Conservation (phyloP, 2,329 filamentous ascomycete genomes). For the Colletotrichum sp. region DNA sequence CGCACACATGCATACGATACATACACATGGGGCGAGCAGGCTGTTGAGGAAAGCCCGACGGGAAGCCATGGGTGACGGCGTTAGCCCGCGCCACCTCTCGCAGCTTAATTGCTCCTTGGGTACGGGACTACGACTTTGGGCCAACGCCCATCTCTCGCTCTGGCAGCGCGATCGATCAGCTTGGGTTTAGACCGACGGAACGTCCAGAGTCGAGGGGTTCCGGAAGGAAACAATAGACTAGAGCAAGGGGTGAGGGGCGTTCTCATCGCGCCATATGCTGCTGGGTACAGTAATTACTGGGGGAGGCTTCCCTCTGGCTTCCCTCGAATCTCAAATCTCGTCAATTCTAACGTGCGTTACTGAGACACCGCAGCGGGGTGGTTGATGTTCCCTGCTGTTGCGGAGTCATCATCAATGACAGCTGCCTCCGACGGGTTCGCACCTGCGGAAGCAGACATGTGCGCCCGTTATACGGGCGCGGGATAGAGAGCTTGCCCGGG, state of each 20-base stretch:
- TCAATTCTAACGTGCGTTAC: slow-evolving; percentile 1
- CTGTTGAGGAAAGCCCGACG: background rate
- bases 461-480: background rate
- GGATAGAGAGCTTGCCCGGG: background rate
- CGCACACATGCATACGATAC: background rate
- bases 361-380: slow-evolving; percentile 10
- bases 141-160: background rate
- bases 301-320: background rate
- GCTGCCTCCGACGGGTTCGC: background rate
- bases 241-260: background rate
- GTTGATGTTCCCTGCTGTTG: background rate
- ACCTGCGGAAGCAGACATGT: background rate
- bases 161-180: background rate
- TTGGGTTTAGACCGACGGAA: background rate
- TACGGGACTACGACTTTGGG: background rate
- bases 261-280: background rate
- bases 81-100: slow-evolving; percentile 11
- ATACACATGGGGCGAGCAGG: background rate
- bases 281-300: background rate
- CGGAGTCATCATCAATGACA: background rate
- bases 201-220: background rate
- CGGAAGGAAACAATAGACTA: slow-evolving; percentile 8
- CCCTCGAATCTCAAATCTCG: background rate
- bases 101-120: background rate
- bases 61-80: slow-evolving; percentile 12